Percentiles rank a stretch among this genome's conserved stretches.
Conservation (phyloP, 208 protist species). For the Trypanosoma caninum region DNA sequence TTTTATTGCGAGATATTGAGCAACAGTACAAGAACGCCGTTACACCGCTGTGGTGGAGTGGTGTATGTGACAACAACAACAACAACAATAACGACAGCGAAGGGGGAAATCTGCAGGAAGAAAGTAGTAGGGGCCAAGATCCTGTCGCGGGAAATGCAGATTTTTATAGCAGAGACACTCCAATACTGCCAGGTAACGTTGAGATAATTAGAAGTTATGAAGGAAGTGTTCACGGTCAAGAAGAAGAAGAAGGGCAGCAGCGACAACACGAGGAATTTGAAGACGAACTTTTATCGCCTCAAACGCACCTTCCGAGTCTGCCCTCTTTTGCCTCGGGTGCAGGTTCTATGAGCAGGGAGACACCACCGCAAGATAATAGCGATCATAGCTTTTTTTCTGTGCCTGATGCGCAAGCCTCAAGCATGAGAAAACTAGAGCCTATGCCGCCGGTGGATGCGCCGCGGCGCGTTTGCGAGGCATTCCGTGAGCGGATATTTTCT, state of each 20-base stretch:
- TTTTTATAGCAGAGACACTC: too few species aligned
- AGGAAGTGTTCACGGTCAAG: background rate
- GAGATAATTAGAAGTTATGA: too few species aligned
- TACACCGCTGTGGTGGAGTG: conserved; percentile 15
- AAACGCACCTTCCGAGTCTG: background rate
- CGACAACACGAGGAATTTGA: background rate
- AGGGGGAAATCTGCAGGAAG: too few species aligned
- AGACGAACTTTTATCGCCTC: background rate
- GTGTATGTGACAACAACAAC: background rate
- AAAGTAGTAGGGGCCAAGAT: too few species aligned
- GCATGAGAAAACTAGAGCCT: background rate
- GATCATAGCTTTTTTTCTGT: background rate
- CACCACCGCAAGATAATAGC: background rate
- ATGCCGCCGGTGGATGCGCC: background rate
- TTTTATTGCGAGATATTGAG: conserved; percentile 27
- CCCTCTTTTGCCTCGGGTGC: background rate
- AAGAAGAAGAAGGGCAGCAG: background rate
- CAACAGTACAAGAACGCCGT: conserved; percentile 26
- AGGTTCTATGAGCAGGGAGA: background rate
- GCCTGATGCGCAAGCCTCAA: background rate
- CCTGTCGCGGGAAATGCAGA: too few species aligned
- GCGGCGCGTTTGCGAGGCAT: background rate
- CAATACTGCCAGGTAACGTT: too few species aligned
- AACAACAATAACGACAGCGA: too few species aligned
- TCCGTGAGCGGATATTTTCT: conserved; percentile 2